These are phyloP conservation scores for Xylaria castorea DNA, from an alignment of 495 filamentous ascomycete genomes.

Conservation along the genomic window DNA sequence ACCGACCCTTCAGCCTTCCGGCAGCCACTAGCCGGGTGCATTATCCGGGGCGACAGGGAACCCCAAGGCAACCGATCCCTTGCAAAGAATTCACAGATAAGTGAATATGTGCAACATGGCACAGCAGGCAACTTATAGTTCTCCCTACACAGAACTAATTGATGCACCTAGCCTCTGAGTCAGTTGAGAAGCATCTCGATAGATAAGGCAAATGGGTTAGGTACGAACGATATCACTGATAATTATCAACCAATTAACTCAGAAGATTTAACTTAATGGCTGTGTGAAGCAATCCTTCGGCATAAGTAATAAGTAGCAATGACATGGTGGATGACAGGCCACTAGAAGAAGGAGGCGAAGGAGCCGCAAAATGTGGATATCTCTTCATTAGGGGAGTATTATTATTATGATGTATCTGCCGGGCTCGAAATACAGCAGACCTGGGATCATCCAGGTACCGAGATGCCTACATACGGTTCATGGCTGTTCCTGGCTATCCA, in stretches of 20 bases:
- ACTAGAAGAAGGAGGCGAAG: not conserved
- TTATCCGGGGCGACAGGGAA: slow-evolving; percentile 32
- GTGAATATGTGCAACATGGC: slow-evolving; percentile 18
- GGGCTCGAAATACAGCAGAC: not conserved
- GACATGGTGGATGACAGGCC: not conserved
- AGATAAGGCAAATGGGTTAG: slow-evolving; percentile 6
- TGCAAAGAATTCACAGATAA: slow-evolving; percentile 13
- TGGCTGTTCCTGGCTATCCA: not conserved
- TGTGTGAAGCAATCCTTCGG: not conserved
- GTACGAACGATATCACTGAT: not conserved
- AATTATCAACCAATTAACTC: not conserved
- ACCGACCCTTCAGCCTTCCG: not conserved
- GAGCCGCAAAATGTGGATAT: slow-evolving; percentile 9
- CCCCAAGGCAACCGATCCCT: not conserved
- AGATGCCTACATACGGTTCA: not conserved
- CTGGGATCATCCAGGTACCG: not conserved
- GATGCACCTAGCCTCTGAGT: not conserved
- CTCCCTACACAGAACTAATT: slow-evolving; percentile 14
- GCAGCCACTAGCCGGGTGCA: slow-evolving; percentile 34
- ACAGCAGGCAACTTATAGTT: slow-evolving; percentile 16
- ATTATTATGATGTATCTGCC: not conserved
- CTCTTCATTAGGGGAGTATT: not conserved
- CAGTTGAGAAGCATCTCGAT: not conserved
- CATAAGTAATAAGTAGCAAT: not conserved
- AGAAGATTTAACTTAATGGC: not conserved